Evolutionary conservation across 371 early-diverging fungal genomes (phyloP).

Genomic region (Cokeromyces recurvatus): DNA sequence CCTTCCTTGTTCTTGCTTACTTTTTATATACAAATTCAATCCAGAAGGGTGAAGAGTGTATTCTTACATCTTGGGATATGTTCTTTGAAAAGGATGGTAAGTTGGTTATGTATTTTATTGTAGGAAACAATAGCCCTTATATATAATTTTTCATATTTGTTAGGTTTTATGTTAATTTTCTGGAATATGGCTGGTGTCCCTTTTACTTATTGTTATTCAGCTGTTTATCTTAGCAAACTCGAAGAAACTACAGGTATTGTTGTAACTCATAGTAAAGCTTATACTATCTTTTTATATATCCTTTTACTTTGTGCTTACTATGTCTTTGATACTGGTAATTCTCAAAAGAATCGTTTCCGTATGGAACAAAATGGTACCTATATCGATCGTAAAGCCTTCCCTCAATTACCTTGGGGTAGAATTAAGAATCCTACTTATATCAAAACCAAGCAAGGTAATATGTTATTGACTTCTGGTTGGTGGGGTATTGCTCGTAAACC

Average conservation of each 20-base stretch:
- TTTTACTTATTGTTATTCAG: constrained; percentile 56
- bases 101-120: too few species aligned
- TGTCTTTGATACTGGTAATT: constrained; percentile 68
- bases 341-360: constrained; percentile 85
- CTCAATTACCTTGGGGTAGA: constrained; percentile 62
- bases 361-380: constrained; percentile 65
- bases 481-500: constrained; percentile 85
- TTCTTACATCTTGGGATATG: constrained; percentile 71
- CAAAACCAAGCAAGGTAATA: constrained; percentile 70
- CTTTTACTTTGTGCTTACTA: constrained; percentile 44
- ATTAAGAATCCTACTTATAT: constrained; percentile 73
- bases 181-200: constrained; percentile 63
- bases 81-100: constrained; percentile 52
- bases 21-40: constrained; percentile 71
- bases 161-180: constrained; percentile 54
- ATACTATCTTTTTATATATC: constrained; percentile 34
- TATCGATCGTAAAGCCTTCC: constrained; percentile 55
- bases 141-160: too few species aligned
- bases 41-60: constrained; percentile 76
- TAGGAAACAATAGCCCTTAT: too few species aligned
- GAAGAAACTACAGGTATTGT: constrained; percentile 33
- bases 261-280: constrained; percentile 36
- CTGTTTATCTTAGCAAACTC: constrained; percentile 48
- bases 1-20: constrained; percentile 70
- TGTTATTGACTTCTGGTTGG: constrained; percentile 80